Evolutionary conservation across 768 basidiomycete species (phyloP).

Genomic region (Crepidotus variabilis): DNA sequence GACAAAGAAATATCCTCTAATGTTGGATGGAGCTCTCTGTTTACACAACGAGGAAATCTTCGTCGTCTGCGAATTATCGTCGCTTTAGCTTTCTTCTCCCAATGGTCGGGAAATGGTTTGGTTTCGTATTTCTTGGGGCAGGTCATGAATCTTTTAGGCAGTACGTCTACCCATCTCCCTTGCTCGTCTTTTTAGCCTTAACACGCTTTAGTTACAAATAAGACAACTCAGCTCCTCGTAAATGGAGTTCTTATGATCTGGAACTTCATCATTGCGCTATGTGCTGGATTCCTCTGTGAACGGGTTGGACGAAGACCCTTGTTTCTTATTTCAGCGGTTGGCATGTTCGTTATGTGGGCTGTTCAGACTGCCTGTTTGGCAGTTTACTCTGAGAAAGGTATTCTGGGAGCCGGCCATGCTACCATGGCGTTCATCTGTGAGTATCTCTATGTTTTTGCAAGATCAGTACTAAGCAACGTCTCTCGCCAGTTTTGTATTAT

Average conservation of each 20-base stretch:
- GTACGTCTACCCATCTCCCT: conserved; percentile 60
- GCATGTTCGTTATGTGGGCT: conserved; percentile 66
- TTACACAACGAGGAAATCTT: conserved; percentile 66
- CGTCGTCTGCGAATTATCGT: conserved; percentile 75
- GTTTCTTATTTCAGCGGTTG: conserved; percentile 53
- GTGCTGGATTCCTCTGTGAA: conserved; percentile 43
- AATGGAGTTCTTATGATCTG: conserved; percentile 75
- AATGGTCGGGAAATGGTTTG: conserved; percentile 85
- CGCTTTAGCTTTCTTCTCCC: conserved; percentile 79
- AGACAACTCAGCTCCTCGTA: neutral
- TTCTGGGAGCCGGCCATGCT: conserved; percentile 53
- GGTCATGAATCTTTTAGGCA: conserved; percentile 66
- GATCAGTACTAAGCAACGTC: neutral
- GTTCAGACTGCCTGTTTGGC: conserved; percentile 68
- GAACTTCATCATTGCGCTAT: conserved; percentile 50
- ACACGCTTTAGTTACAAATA: neutral
- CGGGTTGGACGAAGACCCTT: conserved; percentile 63
- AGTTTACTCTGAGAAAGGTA: conserved; percentile 41
- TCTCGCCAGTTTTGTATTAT: conserved; percentile 55
- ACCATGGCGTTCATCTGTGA: conserved; percentile 74
- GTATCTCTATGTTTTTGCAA: neutral
- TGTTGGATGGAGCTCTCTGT: conserved; percentile 67
- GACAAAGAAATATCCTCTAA: conserved; percentile 59
- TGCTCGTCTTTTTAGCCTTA: conserved; percentile 29
- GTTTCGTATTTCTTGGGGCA: conserved; percentile 79